Evolutionary conservation across 306 rosid species (phyloP).

Genomic region (Spatholobus suberectus): DNA sequence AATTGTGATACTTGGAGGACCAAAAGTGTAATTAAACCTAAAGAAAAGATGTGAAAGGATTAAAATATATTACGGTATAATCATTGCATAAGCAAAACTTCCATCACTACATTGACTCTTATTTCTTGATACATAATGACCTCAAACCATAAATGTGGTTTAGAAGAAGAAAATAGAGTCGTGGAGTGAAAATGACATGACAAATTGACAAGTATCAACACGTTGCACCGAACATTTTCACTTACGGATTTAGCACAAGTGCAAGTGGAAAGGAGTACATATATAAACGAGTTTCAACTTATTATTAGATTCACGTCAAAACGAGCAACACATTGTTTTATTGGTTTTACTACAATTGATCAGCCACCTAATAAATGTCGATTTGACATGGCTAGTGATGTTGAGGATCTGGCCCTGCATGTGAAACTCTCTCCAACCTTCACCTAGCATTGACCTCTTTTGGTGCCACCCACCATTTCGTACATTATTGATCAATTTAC

Average conservation of each 20-base stretch:
- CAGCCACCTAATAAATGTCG: background rate
- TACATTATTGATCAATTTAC: background rate
- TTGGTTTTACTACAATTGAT: background rate
- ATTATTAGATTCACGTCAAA: background rate
- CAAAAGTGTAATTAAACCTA: too few species aligned
- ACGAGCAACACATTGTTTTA: background rate
- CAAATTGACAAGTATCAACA: too few species aligned
- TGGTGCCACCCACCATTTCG: background rate
- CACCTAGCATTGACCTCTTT: conserved; percentile 33
- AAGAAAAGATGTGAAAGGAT: too few species aligned
- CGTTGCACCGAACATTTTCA: too few species aligned
- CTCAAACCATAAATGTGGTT: background rate
- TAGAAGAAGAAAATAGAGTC: too few species aligned
- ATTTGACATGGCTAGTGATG: conserved; percentile 43
- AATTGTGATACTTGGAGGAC: too few species aligned
- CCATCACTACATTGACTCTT: background rate
- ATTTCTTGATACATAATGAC: too few species aligned
- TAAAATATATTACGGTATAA: too few species aligned
- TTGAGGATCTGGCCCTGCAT: conserved; percentile 51
- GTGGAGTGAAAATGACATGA: too few species aligned
- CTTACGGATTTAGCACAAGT: too few species aligned
- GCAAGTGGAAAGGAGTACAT: background rate
- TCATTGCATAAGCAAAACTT: background rate
- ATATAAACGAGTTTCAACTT: background rate
- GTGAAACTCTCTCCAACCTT: conserved; percentile 33